Percentiles rank a stretch among this genome's conserved stretches.
These are phyloP conservation scores for Cyclaneusma minus DNA, from an alignment of 2,329 filamentous ascomycete genomes.

Conservation along the genomic window DNA sequence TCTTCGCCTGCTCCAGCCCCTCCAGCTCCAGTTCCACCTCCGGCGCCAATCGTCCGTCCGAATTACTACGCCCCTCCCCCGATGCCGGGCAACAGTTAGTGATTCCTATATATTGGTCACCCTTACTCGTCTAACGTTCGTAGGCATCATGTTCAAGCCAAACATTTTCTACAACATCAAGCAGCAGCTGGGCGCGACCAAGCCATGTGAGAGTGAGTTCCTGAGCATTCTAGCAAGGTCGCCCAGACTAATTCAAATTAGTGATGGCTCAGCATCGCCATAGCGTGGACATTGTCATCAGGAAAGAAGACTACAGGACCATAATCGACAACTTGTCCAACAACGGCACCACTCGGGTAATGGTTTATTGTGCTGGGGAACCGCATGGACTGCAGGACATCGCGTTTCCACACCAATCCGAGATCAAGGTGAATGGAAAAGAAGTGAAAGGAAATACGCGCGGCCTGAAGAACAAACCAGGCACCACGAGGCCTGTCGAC, in stretches of 20 bases:
- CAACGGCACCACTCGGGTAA: slow-evolving; percentile 38
- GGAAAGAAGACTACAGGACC: slow-evolving; percentile 32
- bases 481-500: slow-evolving; percentile 85
- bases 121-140: slow-evolving; percentile 5
- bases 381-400: slow-evolving; percentile 54
- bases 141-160: slow-evolving; percentile 42
- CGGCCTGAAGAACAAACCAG: slow-evolving; percentile 89
- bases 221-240: slow-evolving; percentile 3
- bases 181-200: slow-evolving; percentile 45
- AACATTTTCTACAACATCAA: slow-evolving; percentile 76
- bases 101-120: slow-evolving; percentile 1
- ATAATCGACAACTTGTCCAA: slow-evolving; percentile 10
- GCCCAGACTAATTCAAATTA: slow-evolving; percentile 7
- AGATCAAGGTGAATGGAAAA: slow-evolving; percentile 76
- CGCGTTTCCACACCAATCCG: slow-evolving; percentile 80
- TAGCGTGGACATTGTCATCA: slow-evolving; percentile 40
- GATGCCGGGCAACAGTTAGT: not conserved
- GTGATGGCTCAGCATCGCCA: slow-evolving; percentile 20
- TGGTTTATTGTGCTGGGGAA: slow-evolving; percentile 71
- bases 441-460: slow-evolving; percentile 88
- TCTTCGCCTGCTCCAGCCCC: slow-evolving; percentile 3
- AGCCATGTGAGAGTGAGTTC: slow-evolving; percentile 56
- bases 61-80: too few species aligned
- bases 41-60: slow-evolving; percentile 1
- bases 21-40: slow-evolving; percentile 2